Percentiles rank a stretch among this genome's conserved stretches.
These are phyloP conservation scores for Pseudogymnoascus sp. DNA, from an alignment of 2,329 filamentous ascomycete genomes.

Conservation along the genomic window DNA sequence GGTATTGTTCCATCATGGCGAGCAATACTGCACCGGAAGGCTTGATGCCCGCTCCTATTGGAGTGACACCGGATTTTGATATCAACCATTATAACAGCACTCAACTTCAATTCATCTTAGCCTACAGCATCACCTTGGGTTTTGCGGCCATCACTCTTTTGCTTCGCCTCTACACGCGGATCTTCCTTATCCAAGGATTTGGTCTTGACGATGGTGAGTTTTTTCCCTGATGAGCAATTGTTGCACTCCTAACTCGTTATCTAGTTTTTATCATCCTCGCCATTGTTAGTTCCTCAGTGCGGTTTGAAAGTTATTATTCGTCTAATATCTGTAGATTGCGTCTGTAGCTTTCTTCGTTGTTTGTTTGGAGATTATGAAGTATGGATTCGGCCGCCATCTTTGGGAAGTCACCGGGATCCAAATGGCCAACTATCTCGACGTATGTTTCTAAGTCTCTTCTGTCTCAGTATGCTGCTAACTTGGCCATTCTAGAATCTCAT, in stretches of 20 bases:
- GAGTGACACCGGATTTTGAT: slow-evolving; percentile 1
- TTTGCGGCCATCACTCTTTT: slow-evolving; percentile 1
- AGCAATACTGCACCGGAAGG: slow-evolving; percentile 2
- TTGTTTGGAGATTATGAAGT: slow-evolving; percentile 3
- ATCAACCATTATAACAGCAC: neutral
- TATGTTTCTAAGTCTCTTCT: neutral
- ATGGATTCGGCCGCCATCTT: neutral
- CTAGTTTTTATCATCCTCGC: slow-evolving; percentile 6
- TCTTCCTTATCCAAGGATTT: neutral
- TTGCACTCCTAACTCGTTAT: neutral
- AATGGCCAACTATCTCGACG: slow-evolving; percentile 3
- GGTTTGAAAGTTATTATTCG: neutral
- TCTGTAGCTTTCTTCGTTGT: neutral
- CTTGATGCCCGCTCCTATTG: slow-evolving; percentile 3
- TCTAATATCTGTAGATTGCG: neutral
- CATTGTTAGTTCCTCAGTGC: neutral
- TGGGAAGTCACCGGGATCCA: neutral
- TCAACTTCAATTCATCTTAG: neutral
- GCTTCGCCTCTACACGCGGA: neutral
- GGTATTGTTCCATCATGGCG: neutral
- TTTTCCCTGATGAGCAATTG: neutral
- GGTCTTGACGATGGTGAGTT: slow-evolving; percentile 6
- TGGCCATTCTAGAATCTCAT: neutral
- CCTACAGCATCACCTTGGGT: neutral
- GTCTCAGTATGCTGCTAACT: neutral